Conservation (phyloP, 441 rosid genomes). For the Pelargonium citronellum region DNA sequence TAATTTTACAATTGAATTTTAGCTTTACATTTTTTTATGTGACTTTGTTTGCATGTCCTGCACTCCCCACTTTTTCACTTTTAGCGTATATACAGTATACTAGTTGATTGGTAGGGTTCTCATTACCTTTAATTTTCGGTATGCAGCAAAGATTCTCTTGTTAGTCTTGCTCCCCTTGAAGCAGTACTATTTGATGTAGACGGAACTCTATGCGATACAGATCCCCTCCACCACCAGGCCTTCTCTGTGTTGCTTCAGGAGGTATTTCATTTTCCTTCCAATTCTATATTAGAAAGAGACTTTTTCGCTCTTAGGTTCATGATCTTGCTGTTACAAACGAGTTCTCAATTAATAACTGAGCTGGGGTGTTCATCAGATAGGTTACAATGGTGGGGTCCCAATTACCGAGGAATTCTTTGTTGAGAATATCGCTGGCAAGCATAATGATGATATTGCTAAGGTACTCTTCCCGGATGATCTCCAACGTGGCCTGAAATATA, state of each 20-base stretch:
- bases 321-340: not conserved
- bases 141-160: conserved; percentile 53
- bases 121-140: conserved; percentile 1
- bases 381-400: conserved; percentile 74
- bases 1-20: too few species aligned
- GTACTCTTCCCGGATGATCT: conserved; percentile 67
- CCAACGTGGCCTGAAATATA: conserved; percentile 48
- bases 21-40: too few species aligned
- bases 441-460: conserved; percentile 64
- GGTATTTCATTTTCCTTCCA: conserved; percentile 29
- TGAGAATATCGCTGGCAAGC: conserved; percentile 67
- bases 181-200: conserved; percentile 84
- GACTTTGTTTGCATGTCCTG: too few species aligned
- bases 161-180: conserved; percentile 65
- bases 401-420: conserved; percentile 67
- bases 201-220: conserved; percentile 92
- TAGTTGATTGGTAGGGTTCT: not conserved
- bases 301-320: not conserved
- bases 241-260: conserved; percentile 63
- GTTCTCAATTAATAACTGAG: not conserved
- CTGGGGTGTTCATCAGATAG: conserved; percentile 46
- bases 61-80: too few species aligned
- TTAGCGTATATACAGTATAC: not conserved
- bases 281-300: not conserved
- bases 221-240: conserved; percentile 68